Evolutionary conservation across 345 rosid genomes (phyloP).

Genomic region (Aquilaria malaccensis): DNA sequence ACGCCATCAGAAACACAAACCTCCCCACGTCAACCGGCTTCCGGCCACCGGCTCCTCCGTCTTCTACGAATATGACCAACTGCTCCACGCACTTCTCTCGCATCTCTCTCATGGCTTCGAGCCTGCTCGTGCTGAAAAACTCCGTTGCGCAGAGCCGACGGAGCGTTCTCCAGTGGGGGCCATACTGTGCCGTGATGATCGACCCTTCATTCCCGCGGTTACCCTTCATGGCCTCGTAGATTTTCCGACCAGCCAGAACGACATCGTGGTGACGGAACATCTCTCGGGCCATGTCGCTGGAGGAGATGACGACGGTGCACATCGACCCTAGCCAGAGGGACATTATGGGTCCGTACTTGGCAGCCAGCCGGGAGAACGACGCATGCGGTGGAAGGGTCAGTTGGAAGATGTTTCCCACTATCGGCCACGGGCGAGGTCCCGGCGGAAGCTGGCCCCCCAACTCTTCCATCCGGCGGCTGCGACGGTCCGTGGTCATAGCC

Average conservation of each 20-base stretch:
- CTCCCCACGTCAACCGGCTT: conserved; percentile 45
- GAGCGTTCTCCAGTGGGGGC: conserved; percentile 69
- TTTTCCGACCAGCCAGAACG: conserved; percentile 68
- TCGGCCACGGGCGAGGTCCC: conserved; percentile 59
- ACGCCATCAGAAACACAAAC: conserved; percentile 61
- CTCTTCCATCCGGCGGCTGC: conserved; percentile 24
- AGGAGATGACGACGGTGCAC: conserved; percentile 66
- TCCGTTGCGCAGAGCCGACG: conserved; percentile 57
- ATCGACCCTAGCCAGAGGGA: conserved; percentile 70
- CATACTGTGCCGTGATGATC: conserved; percentile 68
- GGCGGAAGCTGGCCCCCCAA: conserved; percentile 43
- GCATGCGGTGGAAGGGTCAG: conserved; percentile 44
- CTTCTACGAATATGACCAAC: conserved; percentile 43
- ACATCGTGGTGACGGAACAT: conserved; percentile 72
- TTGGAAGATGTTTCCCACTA: conserved; percentile 63
- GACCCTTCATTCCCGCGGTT: conserved; percentile 47
- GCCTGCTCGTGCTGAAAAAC: conserved; percentile 56
- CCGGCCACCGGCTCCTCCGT: conserved; percentile 35
- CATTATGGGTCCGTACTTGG: conserved; percentile 60
- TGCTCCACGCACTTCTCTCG: conserved; percentile 43
- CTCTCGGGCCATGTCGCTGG: conserved; percentile 51
- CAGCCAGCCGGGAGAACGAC: conserved; percentile 42
- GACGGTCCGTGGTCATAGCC: conserved; percentile 30
- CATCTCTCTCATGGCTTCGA: conserved; percentile 42
- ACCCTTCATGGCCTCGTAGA: conserved; percentile 78